Conservation (phyloP, 2,329 filamentous ascomycete species). For the Plenodomus tracheiphilus region DNA sequence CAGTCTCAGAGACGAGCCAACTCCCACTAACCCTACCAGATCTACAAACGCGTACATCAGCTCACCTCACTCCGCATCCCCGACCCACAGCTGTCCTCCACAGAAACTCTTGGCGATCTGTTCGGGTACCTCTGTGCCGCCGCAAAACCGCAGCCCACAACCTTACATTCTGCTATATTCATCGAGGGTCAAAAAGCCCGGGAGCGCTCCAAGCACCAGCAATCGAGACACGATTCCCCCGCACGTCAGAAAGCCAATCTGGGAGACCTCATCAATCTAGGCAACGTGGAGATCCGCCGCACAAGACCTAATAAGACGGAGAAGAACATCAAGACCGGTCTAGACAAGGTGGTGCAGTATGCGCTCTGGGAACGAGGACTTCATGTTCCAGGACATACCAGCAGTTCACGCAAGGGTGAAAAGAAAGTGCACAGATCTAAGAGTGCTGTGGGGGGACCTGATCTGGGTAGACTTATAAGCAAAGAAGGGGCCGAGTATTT, state of each 20-base stretch:
- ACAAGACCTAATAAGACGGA: conserved; percentile 71
- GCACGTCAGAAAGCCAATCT: conserved; percentile 18
- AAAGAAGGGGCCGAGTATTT: background rate
- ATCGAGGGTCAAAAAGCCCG: conserved; percentile 27
- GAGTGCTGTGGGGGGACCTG: background rate
- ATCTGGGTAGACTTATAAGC: background rate
- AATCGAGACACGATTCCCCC: background rate
- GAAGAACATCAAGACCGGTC: conserved; percentile 70
- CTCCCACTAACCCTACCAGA: conserved; percentile 53
- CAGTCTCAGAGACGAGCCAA: no score
- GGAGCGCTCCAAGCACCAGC: conserved; percentile 12
- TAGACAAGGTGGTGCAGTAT: conserved; percentile 78
- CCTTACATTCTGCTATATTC: conserved; percentile 65
- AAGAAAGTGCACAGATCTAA: background rate
- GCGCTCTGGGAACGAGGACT: conserved; percentile 55
- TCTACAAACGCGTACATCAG: conserved; percentile 78
- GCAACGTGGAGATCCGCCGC: conserved; percentile 70
- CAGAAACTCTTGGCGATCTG: conserved; percentile 44
- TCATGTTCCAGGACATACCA: background rate
- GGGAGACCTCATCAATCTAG: conserved; percentile 29
- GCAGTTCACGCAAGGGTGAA: background rate
- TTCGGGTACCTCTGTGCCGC: conserved; percentile 41
- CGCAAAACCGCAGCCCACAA: conserved; percentile 49
- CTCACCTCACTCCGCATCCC: conserved; percentile 76
- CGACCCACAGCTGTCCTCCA: conserved; percentile 64